These are phyloP conservation scores for Torrubiellomyces zombiae DNA, from an alignment of 2,329 filamentous ascomycete genomes.

Conservation along the genomic window DNA sequence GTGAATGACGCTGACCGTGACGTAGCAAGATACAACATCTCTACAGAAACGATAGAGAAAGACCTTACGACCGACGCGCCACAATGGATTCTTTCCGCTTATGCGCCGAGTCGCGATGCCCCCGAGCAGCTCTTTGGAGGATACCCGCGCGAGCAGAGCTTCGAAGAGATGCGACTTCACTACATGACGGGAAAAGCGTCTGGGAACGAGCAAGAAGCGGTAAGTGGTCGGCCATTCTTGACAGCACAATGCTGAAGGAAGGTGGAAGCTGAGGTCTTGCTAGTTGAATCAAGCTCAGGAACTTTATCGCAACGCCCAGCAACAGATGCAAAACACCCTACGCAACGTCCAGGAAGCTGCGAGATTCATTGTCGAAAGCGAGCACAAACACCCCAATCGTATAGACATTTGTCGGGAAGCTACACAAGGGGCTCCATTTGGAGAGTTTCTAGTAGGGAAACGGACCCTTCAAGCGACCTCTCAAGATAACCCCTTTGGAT, in stretches of 20 bases:
- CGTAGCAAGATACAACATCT: constrained; percentile 31
- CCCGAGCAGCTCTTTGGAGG: constrained; percentile 77
- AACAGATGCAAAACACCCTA: constrained; percentile 57
- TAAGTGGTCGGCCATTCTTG: constrained; percentile 14
- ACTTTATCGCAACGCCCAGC: constrained; percentile 46
- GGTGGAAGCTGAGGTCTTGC: constrained; percentile 8
- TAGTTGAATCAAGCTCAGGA: constrained; percentile 45
- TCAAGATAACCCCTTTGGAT: constrained; percentile 24
- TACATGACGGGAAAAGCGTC: constrained; percentile 43
- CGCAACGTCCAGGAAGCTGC: constrained; percentile 56
- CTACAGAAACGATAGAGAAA: constrained; percentile 38
- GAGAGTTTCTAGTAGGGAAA: constrained; percentile 26
- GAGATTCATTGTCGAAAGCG: constrained; percentile 48
- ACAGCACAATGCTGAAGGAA: constrained; percentile 3
- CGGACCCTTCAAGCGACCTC: constrained; percentile 10
- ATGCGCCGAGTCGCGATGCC: constrained; percentile 60
- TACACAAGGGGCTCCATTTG: constrained; percentile 25
- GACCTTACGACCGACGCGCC: constrained; percentile 60
- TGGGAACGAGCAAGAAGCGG: constrained; percentile 41
- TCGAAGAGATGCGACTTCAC: constrained; percentile 71
- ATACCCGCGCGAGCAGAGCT: constrained; percentile 62
- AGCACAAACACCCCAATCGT: constrained; percentile 60
- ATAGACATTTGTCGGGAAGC: constrained; percentile 41
- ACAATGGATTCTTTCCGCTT: constrained; percentile 73
- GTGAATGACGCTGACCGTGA: constrained; percentile 2